These are phyloP conservation scores for Paraphoma chrysanthemicola DNA, from an alignment of 2,329 filamentous ascomycete species.

Conservation along the genomic window DNA sequence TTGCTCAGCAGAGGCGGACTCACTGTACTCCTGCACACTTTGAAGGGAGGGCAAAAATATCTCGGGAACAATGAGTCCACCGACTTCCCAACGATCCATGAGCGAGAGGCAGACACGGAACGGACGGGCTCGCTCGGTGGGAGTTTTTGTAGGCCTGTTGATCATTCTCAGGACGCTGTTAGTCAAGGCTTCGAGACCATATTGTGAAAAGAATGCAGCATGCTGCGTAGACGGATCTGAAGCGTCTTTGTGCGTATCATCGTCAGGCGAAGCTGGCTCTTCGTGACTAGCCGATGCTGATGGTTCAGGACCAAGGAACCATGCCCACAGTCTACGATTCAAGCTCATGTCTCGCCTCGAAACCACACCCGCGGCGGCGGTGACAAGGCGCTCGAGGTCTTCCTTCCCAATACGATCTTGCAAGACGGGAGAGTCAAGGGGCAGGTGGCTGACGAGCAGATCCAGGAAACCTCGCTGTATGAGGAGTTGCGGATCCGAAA, in stretches of 20 bases:
- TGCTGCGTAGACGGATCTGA: conserved; percentile 55
- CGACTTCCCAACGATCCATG: conserved; percentile 99
- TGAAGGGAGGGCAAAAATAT: conserved; percentile 87
- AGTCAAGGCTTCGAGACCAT: conserved; percentile 77
- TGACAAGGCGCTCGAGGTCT: conserved; percentile 82
- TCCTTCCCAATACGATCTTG: conserved; percentile 74
- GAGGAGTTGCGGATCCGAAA: conserved; percentile 85
- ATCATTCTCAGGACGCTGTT: conserved; percentile 81
- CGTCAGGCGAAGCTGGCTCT: conserved; percentile 45
- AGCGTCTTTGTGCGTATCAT: conserved; percentile 59
- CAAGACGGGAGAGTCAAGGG: conserved; percentile 81
- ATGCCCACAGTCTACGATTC: conserved; percentile 93
- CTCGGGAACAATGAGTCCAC: conserved; percentile 84
- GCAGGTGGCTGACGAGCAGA: conserved; percentile 86
- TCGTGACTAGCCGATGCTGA: conserved; percentile 47
- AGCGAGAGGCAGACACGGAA: conserved; percentile 92
- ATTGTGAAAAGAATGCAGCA: conserved; percentile 76
- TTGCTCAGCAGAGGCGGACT: conserved; percentile 69
- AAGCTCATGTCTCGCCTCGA: conserved; percentile 93
- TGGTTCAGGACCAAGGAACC: conserved; percentile 86
- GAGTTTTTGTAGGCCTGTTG: conserved; percentile 58
- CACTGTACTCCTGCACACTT: conserved; percentile 78
- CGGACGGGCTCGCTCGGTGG: conserved; percentile 77
- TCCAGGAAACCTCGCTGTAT: conserved; percentile 96
- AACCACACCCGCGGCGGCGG: conserved; percentile 86